Evolutionary conservation across 441 rosid species (phyloP), one percentile per base, ranked within the genome.

Genomic region (Gossypium trilobum): DNA sequence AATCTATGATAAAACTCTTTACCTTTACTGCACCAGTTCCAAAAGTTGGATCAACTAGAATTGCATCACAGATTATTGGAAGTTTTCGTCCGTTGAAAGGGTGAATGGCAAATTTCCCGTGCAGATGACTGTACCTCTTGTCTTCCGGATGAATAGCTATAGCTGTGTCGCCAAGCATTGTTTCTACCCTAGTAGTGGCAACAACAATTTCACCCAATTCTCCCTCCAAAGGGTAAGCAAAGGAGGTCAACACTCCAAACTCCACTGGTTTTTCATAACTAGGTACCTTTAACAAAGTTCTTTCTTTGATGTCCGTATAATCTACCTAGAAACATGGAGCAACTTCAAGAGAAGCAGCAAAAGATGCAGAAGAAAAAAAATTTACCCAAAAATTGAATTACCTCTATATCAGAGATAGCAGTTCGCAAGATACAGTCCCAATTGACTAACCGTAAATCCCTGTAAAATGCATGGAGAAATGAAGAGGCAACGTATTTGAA

Each of bases 21-120:
- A 92, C 99, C 97, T 95, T 95, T 61, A 95, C 97, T 79, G 96
- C 94, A 73, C 99, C 99, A 80, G 99, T 95, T 57, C 99, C 97
- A 77, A 95, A 95, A n/a, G 71, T 83, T 2, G 88, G 96, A 87
- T 89, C 97, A 73, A 95, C 99, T 70, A 95, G 93, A 68, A 84
- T 82, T 39, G 83, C 84, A 82, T 91, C 97, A 79, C 96, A 87
- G 68, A 95, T 74, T 66, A 95, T 85, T 7, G 91, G 99, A 67
- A 91, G 87, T 78, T 84, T 92, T 74, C 97, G 87, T 72, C 97
- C 95, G 74, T 87, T 92, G 81, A 95, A 95, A 17, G 99, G 99
- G 73, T 95, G 97, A 42, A 87, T 76, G 46, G 88, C 99, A 80
- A 70, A 91, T 80, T 89, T 95, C 7, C 89, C 95, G 78, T 88